Conservation (phyloP, 805 yeast genomes). For the Schizosaccharomyces octosporus region DNA sequence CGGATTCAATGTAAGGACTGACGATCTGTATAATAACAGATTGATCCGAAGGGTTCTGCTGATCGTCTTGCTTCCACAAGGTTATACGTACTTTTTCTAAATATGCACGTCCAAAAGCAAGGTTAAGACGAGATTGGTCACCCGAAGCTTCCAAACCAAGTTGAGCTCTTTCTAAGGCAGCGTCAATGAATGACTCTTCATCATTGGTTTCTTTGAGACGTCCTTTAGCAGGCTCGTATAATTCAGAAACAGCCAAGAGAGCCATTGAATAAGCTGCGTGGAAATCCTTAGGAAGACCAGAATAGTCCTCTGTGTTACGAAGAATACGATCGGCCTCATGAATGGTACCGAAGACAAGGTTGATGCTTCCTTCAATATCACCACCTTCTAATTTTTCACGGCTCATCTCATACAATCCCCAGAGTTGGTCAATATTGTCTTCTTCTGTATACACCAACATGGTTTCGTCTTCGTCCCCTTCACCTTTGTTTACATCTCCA, state of each 20-base stretch:
- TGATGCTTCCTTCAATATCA: background rate
- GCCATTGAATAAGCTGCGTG: constrained; percentile 1
- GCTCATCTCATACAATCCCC: background rate
- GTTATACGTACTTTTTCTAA: background rate
- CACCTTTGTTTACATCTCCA: background rate
- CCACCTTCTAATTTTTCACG: background rate
- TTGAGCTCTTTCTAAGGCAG: background rate
- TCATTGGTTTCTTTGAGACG: background rate
- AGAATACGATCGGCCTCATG: constrained; percentile 1
- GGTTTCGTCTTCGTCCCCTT: background rate
- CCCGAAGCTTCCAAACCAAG: background rate
- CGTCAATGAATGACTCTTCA: background rate
- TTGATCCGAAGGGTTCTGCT: background rate
- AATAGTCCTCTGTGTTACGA: background rate
- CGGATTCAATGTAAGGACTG: background rate
- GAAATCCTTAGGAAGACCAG: background rate
- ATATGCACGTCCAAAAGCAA: background rate
- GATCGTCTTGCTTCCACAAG: background rate
- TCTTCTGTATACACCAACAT: background rate
- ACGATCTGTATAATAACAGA: background rate
- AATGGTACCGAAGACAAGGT: constrained; percentile 1
- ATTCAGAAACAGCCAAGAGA: background rate
- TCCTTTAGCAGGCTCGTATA: background rate
- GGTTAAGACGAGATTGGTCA: background rate
- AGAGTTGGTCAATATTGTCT: background rate